phyloP scores from a whole-genome alignment of 176 grass and related monocot genomes.

The Puya raimondii region DNA sequence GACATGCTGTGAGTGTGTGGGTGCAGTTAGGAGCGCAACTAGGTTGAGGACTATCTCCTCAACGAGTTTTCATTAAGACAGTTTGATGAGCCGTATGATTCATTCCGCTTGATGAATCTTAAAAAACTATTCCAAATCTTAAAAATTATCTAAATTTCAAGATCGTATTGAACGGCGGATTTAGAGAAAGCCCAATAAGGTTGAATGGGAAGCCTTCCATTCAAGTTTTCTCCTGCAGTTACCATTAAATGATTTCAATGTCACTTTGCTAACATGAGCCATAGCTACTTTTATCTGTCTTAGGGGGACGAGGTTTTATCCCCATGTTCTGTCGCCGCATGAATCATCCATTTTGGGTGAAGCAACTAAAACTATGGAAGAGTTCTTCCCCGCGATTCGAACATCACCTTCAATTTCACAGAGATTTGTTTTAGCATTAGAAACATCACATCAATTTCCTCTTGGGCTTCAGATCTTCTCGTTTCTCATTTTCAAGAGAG shows the following conservation, averaged over 20 bases:
- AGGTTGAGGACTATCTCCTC: too few relatives aligned
- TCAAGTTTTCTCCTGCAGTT: slow-evolving; percentile 18
- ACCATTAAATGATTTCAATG: background rate
- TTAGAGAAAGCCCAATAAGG: too few relatives aligned
- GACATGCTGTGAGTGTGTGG: slow-evolving; percentile 31
- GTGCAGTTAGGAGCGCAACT: too few relatives aligned
- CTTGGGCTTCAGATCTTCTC: background rate
- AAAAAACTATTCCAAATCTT: too few relatives aligned
- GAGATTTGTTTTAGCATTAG: background rate
- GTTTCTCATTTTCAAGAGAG: background rate
- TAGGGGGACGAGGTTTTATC: slow-evolving; percentile 10
- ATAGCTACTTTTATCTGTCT: background rate
- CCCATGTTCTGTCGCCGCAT: slow-evolving; percentile 2
- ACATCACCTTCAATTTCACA: slow-evolving; percentile 9
- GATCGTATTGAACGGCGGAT: too few relatives aligned
- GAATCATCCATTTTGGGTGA: background rate
- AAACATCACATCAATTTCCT: background rate
- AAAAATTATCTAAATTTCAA: too few relatives aligned
- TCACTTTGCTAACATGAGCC: background rate
- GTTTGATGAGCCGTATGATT: too few relatives aligned
- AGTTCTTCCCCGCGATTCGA: slow-evolving; percentile 2
- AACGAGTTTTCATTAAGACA: too few relatives aligned
- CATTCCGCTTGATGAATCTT: too few relatives aligned
- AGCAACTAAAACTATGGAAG: background rate
- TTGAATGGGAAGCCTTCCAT: too few relatives aligned